Evolutionary conservation across 129 eudicot species (phyloP), one percentile per base, ranked within the genome.

Genomic region (Solidago caesia): DNA sequence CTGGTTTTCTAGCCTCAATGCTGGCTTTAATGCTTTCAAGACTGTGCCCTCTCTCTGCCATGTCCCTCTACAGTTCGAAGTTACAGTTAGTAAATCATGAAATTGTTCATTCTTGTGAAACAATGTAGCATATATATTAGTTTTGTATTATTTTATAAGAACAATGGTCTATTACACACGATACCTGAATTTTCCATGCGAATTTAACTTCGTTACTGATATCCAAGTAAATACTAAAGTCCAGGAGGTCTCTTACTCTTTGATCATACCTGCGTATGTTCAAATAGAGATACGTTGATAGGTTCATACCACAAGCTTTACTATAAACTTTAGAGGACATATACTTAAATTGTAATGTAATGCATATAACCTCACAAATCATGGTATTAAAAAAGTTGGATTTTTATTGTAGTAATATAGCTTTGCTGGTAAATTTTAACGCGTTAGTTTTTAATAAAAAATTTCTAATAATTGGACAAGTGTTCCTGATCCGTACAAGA

Each of bases 41-140:
- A 75, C 96, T 93, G 84, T 93, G 98, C 51, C 98, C 98, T 88
- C 98, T 84, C 82, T 93, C 98, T 60, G 96, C 95, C 96, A 89
- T 93, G 79, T 93, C 98, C 81, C 98, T 90, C 98, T 93, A 86
- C 87, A 77, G 25, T 75, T 59, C 51, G 64, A 12, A 33, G 68
- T 70, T 71, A 59, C 49, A 65, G 4, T 52, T 26, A 66, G 42
- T 12, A n/a, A 14, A 45, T 43, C 4, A 27, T 41, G 7, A 53
- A 13, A 25, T 44, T 67, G 46, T 25, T 48, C 66, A 21, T 64
- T 42, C 11, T 16, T 46, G 6, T 41, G 0, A 53, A 5, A 3
- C 61, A 56, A 29, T 10, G 4, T 29, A 10, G 0, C 7, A 10
- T n/a, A 5, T 33, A 15, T 6, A 41, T 0, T 64, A 41, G 10